These are phyloP conservation scores for Podospora sp. DNA, from an alignment of 495 filamentous ascomycete species.

Conservation along the genomic window DNA sequence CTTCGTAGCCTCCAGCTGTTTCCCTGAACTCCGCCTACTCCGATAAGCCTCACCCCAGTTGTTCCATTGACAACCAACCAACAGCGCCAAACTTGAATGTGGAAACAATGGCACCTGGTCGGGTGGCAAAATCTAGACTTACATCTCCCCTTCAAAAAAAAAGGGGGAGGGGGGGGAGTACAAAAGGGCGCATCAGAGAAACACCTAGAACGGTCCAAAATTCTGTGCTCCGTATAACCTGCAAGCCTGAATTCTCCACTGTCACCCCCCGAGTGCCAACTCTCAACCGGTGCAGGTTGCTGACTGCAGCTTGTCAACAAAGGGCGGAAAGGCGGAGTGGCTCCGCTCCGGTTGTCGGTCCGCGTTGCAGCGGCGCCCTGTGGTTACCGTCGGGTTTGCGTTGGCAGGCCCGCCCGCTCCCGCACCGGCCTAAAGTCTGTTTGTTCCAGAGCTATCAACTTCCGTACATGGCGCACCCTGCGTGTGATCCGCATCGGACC, in stretches of 20 bases:
- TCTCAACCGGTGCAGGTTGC: not conserved
- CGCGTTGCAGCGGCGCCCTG: not conserved
- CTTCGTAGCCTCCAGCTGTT: too few species aligned
- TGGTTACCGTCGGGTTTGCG: conserved; percentile 25
- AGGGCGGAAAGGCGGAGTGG: conserved; percentile 1
- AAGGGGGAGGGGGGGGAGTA: too few species aligned
- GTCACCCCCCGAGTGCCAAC: not conserved
- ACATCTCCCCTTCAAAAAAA: not conserved
- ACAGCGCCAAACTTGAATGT: too few species aligned
- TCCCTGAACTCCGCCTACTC: too few species aligned
- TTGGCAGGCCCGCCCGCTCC: not conserved
- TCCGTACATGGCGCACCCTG: not conserved
- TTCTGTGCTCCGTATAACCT: not conserved
- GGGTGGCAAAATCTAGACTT: not conserved
- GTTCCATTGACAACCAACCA: too few species aligned
- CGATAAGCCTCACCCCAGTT: too few species aligned
- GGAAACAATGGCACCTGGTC: too few species aligned
- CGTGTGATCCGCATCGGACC: conserved; percentile 1
- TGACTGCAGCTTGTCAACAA: not conserved
- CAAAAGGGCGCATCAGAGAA: too few species aligned
- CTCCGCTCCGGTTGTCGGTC: conserved; percentile 13
- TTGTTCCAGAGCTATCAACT: not conserved
- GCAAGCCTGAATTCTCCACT: not conserved
- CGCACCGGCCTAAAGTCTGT: not conserved
- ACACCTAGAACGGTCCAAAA: not conserved